Evolutionary conservation across 495 filamentous ascomycete species (phyloP), one percentile per base, ranked within the genome.

Genomic region (Penicillium samsonianum): DNA sequence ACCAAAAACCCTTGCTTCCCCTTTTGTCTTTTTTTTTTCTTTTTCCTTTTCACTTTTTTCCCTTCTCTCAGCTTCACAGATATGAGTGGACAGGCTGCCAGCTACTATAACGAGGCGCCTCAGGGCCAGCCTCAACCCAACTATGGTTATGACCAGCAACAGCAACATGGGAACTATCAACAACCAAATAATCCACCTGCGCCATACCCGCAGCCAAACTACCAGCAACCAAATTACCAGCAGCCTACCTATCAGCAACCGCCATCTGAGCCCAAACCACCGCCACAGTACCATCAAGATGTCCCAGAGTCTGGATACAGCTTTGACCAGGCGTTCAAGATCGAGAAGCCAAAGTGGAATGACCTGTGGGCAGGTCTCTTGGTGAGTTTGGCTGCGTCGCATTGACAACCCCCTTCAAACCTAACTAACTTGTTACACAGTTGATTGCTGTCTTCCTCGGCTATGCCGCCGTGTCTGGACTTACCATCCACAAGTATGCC

Each of bases 361-460:
- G 92, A 96, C 64, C 51, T 91, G 6, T 96, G 91, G 92, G 91
- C 91, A 5, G 90, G 87, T 17, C 73, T 95, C 46, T 72, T 96
- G 63, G 84, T 89, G 69, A 14, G 78, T 77, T 19, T 28, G 22
- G 22, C 44, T 0, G 26, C 35, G 25, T 37, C 14, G 28, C 16
- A 9, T 19, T 23, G 14, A n/a, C 11, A 22, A 10, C 5, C 14
- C 23, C 44, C 16, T 11, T 10, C 9, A 25, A 8, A n/a, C n/a
- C n/a, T 25, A 52, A 11, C 66, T 50, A 61, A 57, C 43, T 19
- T n/a, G 35, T 35, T 28, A 10, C 3, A 37, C 46, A 87, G 84
- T 84, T 96, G 63, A 77, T 96, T 51, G 69, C 82, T 9, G 85
- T 88, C 4, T 89, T 87, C 65, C 74, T 84, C 5, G 92, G 91